Percentiles rank a stretch among this genome's conserved stretches.
Conservation (phyloP, 768 basidiomycete species). For the Agaricus subrufescens region DNA sequence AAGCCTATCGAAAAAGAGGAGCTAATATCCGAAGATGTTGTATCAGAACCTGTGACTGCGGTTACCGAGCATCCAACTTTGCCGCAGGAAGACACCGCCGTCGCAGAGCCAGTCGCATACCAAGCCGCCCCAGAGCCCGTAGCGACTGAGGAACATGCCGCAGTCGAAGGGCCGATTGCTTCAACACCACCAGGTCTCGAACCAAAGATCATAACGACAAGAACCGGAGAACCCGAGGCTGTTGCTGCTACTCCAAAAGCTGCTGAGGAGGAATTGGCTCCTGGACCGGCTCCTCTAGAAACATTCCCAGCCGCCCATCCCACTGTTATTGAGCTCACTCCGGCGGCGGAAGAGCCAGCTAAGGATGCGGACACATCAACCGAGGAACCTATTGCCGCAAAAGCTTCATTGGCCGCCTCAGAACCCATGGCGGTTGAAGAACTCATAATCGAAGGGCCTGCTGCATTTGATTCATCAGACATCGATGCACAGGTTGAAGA, state of each 20-base stretch:
- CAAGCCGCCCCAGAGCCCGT: too few relatives aligned
- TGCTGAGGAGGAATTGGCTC: background rate
- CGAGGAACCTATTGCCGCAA: background rate
- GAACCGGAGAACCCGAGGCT: too few relatives aligned
- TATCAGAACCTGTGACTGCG: background rate
- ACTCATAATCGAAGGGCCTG: background rate
- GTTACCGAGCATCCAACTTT: background rate
- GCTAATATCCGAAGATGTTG: background rate
- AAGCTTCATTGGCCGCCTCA: background rate
- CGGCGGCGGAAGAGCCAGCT: too few relatives aligned
- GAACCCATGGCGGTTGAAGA: constrained; percentile 6
- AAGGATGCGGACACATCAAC: background rate
- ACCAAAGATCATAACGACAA: too few relatives aligned
- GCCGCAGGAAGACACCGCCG: too few relatives aligned
- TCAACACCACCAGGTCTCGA: too few relatives aligned
- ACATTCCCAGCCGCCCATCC: too few relatives aligned
- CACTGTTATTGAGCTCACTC: too few relatives aligned
- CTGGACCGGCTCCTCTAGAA: background rate
- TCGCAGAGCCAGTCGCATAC: too few relatives aligned
- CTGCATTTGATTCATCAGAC: background rate
- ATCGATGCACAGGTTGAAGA: background rate
- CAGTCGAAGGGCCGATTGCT: too few relatives aligned
- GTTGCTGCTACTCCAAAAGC: too few relatives aligned
- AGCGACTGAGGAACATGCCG: too few relatives aligned
- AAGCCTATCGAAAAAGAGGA: constrained; percentile 1